Base-by-base conservation (phyloP, 2,329 filamentous ascomycete genomes). In the Diaporthe longicolla region DNA sequence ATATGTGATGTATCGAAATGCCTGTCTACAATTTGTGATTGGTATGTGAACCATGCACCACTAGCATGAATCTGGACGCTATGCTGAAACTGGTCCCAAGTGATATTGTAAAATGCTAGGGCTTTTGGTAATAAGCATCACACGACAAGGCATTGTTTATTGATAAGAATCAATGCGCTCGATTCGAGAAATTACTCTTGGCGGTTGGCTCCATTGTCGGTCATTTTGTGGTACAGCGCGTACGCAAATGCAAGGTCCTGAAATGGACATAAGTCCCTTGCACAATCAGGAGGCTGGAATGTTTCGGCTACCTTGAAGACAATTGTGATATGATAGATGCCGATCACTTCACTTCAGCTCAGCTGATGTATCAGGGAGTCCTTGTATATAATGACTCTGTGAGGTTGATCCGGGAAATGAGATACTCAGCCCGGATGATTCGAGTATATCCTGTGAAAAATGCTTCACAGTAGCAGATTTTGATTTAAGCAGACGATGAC, bases 71-170 rank as follows among this genome's bases (percentile, higher is more conserved):
- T 17, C 24, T 43, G n/a, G n/a, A 26, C 37, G 8, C n/a, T 29
- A 29, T 21, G 37, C 58, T 61, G 58, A 61, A 61, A 61, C 58
- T 43, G 15, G 37, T 43, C 58, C 37, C 29, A 21, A 19, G 58
- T 61, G 37, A 21, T 29, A 29, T n/a, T 45, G 58, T 61, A 24
- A 61, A n/a, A 61, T 37, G 8, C n/a, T 15, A 43, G 3, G 24
- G 13, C 37, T 43, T 61, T 10, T 11, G 21, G 35, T 37, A 37
- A 21, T 43, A 37, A 43, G 37, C 58, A 43, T 61, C 43, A 61
- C 37, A 9, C 26, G 15, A 26, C 26, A 37, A 29, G 40, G 40
- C 37, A 43, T 43, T 5, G 9, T 43, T 7, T 19, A 8, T 61
- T 61, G 58, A 43, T 19, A 26, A 7, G 1, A 24, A 3, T 21